A percentile compares a stretch with the other conserved stretches of the same genome.
Evolutionary conservation across 352 stramenopile genomes (phyloP).

Genomic region (Blastocystis sp.): DNA sequence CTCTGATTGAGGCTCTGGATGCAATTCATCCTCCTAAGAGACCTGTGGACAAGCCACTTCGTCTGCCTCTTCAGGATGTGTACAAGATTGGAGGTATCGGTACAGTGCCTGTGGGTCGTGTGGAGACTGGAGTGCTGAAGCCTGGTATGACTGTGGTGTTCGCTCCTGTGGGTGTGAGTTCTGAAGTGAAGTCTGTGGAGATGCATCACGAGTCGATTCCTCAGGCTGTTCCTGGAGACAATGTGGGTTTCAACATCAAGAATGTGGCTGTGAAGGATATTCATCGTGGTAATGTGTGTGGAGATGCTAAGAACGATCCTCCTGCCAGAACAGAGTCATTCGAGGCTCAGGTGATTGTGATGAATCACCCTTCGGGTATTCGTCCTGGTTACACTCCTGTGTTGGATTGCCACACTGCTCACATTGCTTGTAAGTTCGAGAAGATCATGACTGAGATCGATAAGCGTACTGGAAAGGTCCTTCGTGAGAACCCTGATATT

Average conservation of each 20-base stretch:
- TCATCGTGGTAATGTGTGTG: slow-evolving; percentile 86
- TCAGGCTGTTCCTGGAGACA: slow-evolving; percentile 87
- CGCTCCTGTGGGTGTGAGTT: slow-evolving; percentile 82
- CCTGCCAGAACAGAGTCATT: slow-evolving; percentile 82
- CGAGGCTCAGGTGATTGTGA: slow-evolving; percentile 90
- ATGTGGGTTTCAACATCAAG: slow-evolving; percentile 96
- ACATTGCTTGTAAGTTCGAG: slow-evolving; percentile 90
- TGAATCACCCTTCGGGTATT: slow-evolving; percentile 76
- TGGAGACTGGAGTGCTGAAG: slow-evolving; percentile 93
- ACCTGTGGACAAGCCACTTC: slow-evolving; percentile 87
- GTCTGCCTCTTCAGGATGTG: slow-evolving; percentile 90
- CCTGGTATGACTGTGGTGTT: slow-evolving; percentile 86
- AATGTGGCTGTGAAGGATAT: slow-evolving; percentile 90
- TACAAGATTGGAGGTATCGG: slow-evolving; percentile 96
- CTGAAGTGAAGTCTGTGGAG: slow-evolving; percentile 91
- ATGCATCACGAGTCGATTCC: slow-evolving; percentile 88
- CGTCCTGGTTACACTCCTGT: slow-evolving; percentile 72
- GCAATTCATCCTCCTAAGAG: slow-evolving; percentile 81
- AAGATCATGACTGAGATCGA: slow-evolving; percentile 93
- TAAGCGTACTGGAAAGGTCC: slow-evolving; percentile 88
- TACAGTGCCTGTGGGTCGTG: slow-evolving; percentile 89
- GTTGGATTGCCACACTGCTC: slow-evolving; percentile 93
- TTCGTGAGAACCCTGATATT: slow-evolving; percentile 84
- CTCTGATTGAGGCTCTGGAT: slow-evolving; percentile 71
- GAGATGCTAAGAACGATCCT: slow-evolving; percentile 87